phyloP scores from a whole-genome alignment of 2,329 filamentous ascomycete genomes.

The Colletotrichum spaethianum region DNA sequence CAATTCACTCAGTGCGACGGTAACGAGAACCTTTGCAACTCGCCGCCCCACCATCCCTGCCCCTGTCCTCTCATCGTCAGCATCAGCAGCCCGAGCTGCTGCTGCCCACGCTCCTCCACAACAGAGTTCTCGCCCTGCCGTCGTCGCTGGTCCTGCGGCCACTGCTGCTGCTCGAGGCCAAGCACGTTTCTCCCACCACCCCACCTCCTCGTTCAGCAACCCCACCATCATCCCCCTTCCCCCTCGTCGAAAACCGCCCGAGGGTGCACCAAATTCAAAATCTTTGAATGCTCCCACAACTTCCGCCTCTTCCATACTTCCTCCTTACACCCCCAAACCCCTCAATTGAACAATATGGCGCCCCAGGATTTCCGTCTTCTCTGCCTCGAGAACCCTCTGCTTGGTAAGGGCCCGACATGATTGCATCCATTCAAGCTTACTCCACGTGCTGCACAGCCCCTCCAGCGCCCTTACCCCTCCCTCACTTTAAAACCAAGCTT shows the following conservation, averaged over 20 bases:
- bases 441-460: neutral
- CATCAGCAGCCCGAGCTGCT: neutral
- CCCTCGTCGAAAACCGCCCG: constrained; percentile 46
- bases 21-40: constrained; percentile 31
- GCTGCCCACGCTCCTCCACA: constrained; percentile 7
- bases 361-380: constrained; percentile 89
- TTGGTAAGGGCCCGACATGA: constrained; percentile 71
- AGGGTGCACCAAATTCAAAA: constrained; percentile 44
- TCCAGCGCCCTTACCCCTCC: constrained; percentile 27
- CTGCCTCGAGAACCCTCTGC: constrained; percentile 96
- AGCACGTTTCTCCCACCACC: constrained; percentile 40
- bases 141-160: neutral
- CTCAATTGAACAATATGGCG: constrained; percentile 72
- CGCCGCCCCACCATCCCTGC: constrained; percentile 35
- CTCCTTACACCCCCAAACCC: constrained; percentile 39
- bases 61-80: constrained; percentile 13
- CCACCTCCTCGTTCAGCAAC: constrained; percentile 32
- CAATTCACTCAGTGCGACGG: constrained; percentile 26
- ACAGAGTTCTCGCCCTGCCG: constrained; percentile 13
- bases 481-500: constrained; percentile 33
- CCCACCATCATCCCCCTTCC: constrained; percentile 48
- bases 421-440: constrained; percentile 19
- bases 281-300: constrained; percentile 43
- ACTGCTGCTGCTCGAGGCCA: neutral
- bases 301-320: constrained; percentile 31